Base-by-base conservation (phyloP, 2,329 filamentous ascomycete genomes). In the Hymenoscyphus albidus region DNA sequence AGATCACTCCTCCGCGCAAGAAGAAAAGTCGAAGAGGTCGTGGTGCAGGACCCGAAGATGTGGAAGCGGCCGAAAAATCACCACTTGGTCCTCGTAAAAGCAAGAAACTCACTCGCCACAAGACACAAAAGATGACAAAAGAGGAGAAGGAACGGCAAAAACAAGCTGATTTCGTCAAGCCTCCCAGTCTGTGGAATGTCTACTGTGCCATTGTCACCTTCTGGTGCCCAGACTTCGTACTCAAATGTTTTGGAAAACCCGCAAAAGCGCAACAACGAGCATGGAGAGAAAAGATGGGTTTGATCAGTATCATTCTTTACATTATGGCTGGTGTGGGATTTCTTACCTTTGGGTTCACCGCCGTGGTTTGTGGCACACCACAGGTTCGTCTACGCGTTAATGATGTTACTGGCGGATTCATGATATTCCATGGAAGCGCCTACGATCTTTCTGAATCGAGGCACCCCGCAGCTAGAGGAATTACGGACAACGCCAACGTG, bases 211-310 rank as follows among this genome's bases (percentile, higher is more conserved):
- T 96, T 68, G 80, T 99, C 70, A 99, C 95, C 0, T 97, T 98
- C 74, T 98, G 95, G 93, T 90, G 87, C 64, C 95, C 95, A 0
- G 89, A 93, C 75, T 90, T 94, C 67, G 78, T 97, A 35, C 81
- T 99, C 62, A 86, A 84, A 70, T 96, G 92, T 78, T 95, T 93
- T 73, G 93, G 93, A 48, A 96, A 91, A 82, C 87, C 88, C 7
- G 84, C 91, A 57, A 95, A 91, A 77, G 92, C 89, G 16, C 92
- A 98, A 77, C 90, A 93, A 75, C 86, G 92, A 73, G 95, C 95
- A 2, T 99, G 95, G 95, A 87, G 95, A 70, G 95, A 99, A 76
- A 99, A 99, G 83, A 96, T 99, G 82, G 95, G 95, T 2, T 80
- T 99, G 65, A 91, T 97, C 79, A 97, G 93, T 78, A 88, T 99